phyloP scores from a whole-genome alignment of 768 basidiomycete genomes.

The Termitomyces sp. region DNA sequence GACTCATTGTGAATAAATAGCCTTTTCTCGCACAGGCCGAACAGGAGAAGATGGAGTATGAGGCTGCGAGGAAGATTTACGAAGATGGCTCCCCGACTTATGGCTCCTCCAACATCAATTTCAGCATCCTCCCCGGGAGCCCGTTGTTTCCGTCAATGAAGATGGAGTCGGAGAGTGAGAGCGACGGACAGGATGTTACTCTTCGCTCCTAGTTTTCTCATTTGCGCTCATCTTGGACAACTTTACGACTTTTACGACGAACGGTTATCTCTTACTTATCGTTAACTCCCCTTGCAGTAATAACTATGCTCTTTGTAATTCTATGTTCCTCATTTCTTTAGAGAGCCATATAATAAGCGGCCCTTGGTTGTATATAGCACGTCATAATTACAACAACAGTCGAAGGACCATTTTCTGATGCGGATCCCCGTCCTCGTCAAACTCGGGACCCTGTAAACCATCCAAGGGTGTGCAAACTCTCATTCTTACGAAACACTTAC shows the following conservation, averaged over 20 bases:
- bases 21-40: constrained; percentile 92
- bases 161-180: constrained; percentile 65
- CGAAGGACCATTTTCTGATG: constrained; percentile 78
- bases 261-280: neutral
- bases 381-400: constrained; percentile 31
- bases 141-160: constrained; percentile 59
- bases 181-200: constrained; percentile 49
- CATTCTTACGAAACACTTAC: constrained; percentile 31
- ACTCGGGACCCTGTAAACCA: constrained; percentile 53
- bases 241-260: constrained; percentile 22
- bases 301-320: constrained; percentile 29
- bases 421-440: constrained; percentile 80
- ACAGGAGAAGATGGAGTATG: constrained; percentile 93
- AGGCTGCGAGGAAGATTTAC: constrained; percentile 77
- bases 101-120: constrained; percentile 72
- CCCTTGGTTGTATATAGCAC: neutral
- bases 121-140: constrained; percentile 72
- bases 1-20: constrained; percentile 29
- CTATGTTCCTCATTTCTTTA: constrained; percentile 14
- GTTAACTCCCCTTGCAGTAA: constrained; percentile 6
- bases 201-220: constrained; percentile 28
- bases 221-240: constrained; percentile 7
- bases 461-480: neutral
- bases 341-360: neutral
- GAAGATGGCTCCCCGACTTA: constrained; percentile 74